Percentiles rank a stretch among this genome's conserved stretches.
Conservation (phyloP, 2,329 filamentous ascomycete species). For the Apiospora saccharicola region DNA sequence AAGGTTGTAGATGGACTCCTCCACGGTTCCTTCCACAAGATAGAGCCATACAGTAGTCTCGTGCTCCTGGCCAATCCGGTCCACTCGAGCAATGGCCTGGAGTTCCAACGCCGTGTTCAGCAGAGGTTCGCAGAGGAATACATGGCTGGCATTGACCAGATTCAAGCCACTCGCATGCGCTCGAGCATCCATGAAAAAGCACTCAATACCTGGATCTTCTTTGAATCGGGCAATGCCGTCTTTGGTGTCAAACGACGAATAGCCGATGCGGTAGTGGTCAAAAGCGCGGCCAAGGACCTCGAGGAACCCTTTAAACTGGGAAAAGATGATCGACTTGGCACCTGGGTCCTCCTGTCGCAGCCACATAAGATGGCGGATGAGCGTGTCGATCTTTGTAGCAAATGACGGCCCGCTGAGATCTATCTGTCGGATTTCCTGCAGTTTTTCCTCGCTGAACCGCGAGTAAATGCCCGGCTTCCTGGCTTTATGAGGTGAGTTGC, state of each 20-base stretch:
- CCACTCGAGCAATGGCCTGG: conserved; percentile 93
- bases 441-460: conserved; percentile 72
- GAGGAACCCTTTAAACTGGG: conserved; percentile 74
- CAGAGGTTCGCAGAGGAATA: conserved; percentile 92
- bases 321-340: conserved; percentile 93
- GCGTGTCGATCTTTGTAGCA: conserved; percentile 88
- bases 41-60: conserved; percentile 97
- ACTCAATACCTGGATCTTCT: conserved; percentile 75
- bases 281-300: conserved; percentile 77
- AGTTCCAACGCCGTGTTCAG: conserved; percentile 93
- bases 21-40: conserved; percentile 87
- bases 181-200: conserved; percentile 88
- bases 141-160: conserved; percentile 89
- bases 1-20: conserved; percentile 89
- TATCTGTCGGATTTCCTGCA: conserved; percentile 83
- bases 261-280: conserved; percentile 73
- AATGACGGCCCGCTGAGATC: conserved; percentile 77
- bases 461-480: conserved; percentile 72
- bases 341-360: conserved; percentile 84
- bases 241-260: conserved; percentile 71
- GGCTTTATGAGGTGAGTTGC: conserved; percentile 26
- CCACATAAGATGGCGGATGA: conserved; percentile 85
- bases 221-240: conserved; percentile 80
- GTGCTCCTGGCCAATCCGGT: conserved; percentile 89
- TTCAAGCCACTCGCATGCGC: conserved; percentile 90